Percentiles rank a stretch among this genome's conserved stretches.
phyloP scores from a whole-genome alignment of 352 stramenopile genomes.

The Globisporangium viniferum region DNA sequence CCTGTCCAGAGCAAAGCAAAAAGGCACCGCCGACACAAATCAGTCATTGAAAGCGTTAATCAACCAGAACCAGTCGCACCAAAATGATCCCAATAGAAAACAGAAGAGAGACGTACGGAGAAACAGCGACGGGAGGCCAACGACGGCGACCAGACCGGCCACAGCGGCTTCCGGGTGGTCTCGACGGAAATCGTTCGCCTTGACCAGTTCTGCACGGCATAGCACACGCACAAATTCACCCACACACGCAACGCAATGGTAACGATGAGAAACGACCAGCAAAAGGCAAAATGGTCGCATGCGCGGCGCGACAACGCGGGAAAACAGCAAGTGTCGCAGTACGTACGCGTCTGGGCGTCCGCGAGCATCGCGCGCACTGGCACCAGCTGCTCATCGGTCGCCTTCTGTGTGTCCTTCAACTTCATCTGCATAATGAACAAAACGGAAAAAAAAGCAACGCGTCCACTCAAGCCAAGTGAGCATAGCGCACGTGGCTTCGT shows the following conservation, averaged over 20 bases:
- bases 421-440: slow-evolving; percentile 23
- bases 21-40: background rate
- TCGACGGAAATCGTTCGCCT: slow-evolving; percentile 71
- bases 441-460: background rate
- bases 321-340: background rate
- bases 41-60: slow-evolving; percentile 2
- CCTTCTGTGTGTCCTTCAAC: slow-evolving; percentile 53
- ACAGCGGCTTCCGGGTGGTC: slow-evolving; percentile 65
- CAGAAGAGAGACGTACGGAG: slow-evolving; percentile 44
- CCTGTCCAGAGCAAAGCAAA: slow-evolving; percentile 23
- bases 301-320: background rate
- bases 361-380: slow-evolving; percentile 51
- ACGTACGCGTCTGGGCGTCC: slow-evolving; percentile 49
- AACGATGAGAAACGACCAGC: background rate
- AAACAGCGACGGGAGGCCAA: slow-evolving; percentile 63
- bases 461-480: background rate
- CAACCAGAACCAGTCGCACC: background rate
- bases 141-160: slow-evolving; percentile 47
- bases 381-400: slow-evolving; percentile 51
- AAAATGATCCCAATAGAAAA: background rate
- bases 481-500: background rate
- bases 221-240: background rate
- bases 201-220: slow-evolving; percentile 50
- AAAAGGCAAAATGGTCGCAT: background rate
- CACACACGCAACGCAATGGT: background rate